Base-by-base conservation (phyloP, 768 basidiomycete genomes). In the Crassisporium funariophilum region DNA sequence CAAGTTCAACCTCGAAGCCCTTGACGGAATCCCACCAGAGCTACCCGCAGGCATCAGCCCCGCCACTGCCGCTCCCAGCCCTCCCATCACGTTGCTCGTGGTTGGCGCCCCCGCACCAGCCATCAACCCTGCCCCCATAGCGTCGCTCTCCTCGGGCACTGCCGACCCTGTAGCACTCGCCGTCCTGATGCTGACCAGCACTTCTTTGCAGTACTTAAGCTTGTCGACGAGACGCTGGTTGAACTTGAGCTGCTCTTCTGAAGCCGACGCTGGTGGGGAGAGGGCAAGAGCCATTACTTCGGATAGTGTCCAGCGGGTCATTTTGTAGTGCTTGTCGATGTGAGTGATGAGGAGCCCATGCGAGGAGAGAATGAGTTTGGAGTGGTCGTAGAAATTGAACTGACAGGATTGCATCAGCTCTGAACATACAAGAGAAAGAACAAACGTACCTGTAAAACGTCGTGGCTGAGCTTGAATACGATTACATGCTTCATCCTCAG, bases 341-440 rank as follows among this genome's bases (percentile, higher is more conserved):
- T 95, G 85, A 3, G 93, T 91, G 39, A 98, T 76, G 11, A 84
- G 67, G 10, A 86, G 74, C 2, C 91, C 95, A 20, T 84, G 75
- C 1, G 84, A 82, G 13, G 92, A 91, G 41, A 99, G 74, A 47
- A 99, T 84, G 50, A 98, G 71, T 66, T 99, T 98, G 33, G 90
- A 87, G 71, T 99, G 97, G 69, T 98, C 97, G 66, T 91, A 91
- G 66, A 98, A 98, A 74, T 98, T 99, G 79, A 98, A 98, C 95
- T 98, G 62, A 50, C 36, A 48, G 44, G 44, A 17, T 41, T 17
- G 40, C 57, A 39, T 53, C 47, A 42, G 27, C 36, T 24, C 21
- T 15, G 7, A 31, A 15, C 22, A 40, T 39, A 15, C 35, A 12
- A 46, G 17, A 33, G 12, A 36, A 12, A 47, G 33, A 35, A 34